Percentiles rank a stretch among this genome's conserved stretches.
phyloP scores from a whole-genome alignment of 106 monocot genomes.

The Hemerocallis citrina region DNA sequence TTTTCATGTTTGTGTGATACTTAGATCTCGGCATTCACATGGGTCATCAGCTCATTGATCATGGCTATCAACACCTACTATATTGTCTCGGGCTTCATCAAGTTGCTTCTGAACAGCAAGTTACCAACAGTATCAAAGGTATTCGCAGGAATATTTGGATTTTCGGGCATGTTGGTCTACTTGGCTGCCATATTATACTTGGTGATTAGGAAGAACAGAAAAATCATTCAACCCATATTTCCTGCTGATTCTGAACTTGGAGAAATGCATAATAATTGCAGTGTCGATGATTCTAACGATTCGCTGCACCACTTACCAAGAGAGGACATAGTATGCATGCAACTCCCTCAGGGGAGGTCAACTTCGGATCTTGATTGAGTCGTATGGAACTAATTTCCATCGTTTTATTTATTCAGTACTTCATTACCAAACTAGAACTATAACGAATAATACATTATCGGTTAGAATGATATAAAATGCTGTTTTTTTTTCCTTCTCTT shows the following conservation, averaged over 20 bases:
- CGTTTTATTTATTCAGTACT: too few relatives aligned
- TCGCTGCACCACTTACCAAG: slow-evolving; percentile 42
- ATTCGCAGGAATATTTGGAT: slow-evolving; percentile 76
- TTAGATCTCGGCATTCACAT: slow-evolving; percentile 74
- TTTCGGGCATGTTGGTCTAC: slow-evolving; percentile 60
- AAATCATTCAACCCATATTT: slow-evolving; percentile 36
- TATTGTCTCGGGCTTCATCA: slow-evolving; percentile 58
- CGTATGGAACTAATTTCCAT: too few relatives aligned
- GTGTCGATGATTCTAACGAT: slow-evolving; percentile 5
- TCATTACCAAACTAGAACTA: too few relatives aligned
- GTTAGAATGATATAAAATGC: too few relatives aligned
- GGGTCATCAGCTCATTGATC: slow-evolving; percentile 69
- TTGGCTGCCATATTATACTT: slow-evolving; percentile 55
- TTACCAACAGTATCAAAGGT: slow-evolving; percentile 31
- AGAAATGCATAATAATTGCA: not conserved
- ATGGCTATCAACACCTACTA: slow-evolving; percentile 90
- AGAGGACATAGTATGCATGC: slow-evolving; percentile 85
- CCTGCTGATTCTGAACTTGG: slow-evolving; percentile 39
- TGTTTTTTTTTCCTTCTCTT: too few relatives aligned
- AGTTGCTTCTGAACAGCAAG: slow-evolving; percentile 41
- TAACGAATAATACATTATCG: too few relatives aligned
- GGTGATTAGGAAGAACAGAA: slow-evolving; percentile 67
- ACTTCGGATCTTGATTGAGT: not conserved
- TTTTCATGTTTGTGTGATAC: not conserved
- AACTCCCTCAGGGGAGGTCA: slow-evolving; percentile 41